A percentile compares a stretch with the other conserved stretches of the same genome.
Evolutionary conservation across 306 rosid genomes (phyloP).

Genomic region (Vigna hirtella): DNA sequence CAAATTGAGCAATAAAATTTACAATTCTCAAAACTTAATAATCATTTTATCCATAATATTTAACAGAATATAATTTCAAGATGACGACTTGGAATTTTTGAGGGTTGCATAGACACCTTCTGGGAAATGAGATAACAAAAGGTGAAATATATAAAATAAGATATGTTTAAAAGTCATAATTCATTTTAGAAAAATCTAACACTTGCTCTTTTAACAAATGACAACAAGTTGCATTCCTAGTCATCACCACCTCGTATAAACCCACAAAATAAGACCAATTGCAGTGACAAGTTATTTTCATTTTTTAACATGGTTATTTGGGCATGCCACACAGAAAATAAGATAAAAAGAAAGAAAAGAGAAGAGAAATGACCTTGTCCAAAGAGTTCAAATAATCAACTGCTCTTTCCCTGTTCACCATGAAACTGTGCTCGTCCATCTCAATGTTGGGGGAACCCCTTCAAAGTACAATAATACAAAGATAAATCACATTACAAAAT

Average conservation of each 20-base stretch:
- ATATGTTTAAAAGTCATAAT: neutral
- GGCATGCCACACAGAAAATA: neutral
- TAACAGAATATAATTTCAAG: no score
- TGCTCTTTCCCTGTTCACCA: slow-evolving; percentile 93
- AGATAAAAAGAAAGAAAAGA: no score
- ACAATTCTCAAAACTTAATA: no score
- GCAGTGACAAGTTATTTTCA: neutral
- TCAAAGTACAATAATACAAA: neutral
- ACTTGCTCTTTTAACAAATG: neutral
- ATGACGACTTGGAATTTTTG: neutral
- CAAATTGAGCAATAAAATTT: no score
- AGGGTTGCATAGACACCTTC: neutral
- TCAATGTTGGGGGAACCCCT: slow-evolving; percentile 96
- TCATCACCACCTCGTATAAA: neutral
- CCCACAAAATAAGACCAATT: neutral
- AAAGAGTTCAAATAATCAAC: slow-evolving; percentile 90
- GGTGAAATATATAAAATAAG: neutral
- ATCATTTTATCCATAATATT: no score
- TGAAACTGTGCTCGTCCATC: slow-evolving; percentile 91
- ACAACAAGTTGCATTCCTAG: neutral
- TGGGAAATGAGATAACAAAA: neutral
- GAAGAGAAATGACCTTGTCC: slow-evolving; percentile 69
- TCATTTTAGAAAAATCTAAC: neutral
- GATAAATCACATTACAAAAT: neutral
- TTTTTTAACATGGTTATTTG: neutral